Base-by-base conservation (phyloP, 1,139 yeast species). In the Candida dubliniensis region DNA sequence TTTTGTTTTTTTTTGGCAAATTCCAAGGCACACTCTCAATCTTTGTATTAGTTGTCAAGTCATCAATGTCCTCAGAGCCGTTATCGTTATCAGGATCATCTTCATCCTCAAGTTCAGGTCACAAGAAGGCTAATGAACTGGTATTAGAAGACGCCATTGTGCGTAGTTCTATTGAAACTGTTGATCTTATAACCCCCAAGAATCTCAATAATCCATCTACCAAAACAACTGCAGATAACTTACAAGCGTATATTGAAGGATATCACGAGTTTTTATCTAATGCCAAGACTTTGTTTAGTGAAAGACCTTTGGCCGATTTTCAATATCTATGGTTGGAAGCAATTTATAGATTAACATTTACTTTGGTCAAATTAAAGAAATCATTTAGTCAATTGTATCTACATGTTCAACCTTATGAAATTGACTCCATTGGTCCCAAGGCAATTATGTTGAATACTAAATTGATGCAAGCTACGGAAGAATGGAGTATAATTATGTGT, bases 241-340 rank as follows among this genome's bases (percentile, higher is more conserved):
- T 43, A 9, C 13, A 30, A 23, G 14, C 24, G 32, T 34, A 40
- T 35, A 33, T 45, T n/a, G 31, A 42, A 14, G 35, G 34, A 8
- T 46, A 36, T 40, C 41, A 46, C 33, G 33, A 27, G 27, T 40
- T 46, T 36, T 37, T 46, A 26, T 2, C 24, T 14, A 40, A 34
- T 11, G 38, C 46, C n/a, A 31, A 29, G 12, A 6, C 13, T 2
- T 23, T 48, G 12, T 34, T 48, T 23, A 4, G 9, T 3, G 33
- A 31, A 8, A 35, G 32, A 11, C 38, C 49, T 10, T 26, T 47
- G 10, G 15, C 13, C 4, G 38, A 40, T 5, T 35, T 44, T 34
- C 53, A 44, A 36, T 37, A 44, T 27, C 31, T 49, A 24, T 49
- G 53, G 53, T 36, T 48, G 15, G 47, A 47, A 24, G 13, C 38